Base-by-base conservation (phyloP, 2,329 filamentous ascomycete species). In the Monilinia polystroma region DNA sequence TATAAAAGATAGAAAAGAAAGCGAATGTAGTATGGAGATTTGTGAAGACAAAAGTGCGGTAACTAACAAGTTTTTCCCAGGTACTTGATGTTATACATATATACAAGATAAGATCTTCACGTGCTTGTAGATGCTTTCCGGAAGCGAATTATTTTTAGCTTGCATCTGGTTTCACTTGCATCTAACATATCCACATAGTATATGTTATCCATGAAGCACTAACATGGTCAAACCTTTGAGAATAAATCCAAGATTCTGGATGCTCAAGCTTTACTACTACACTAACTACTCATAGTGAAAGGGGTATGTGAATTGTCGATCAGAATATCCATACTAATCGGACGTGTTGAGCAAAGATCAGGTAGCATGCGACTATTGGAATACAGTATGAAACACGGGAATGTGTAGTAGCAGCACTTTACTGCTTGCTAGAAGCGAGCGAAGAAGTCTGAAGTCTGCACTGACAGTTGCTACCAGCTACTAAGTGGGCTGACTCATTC, bases 291-390 rank as follows among this genome's bases (percentile, higher is more conserved):
- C 20, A n/a, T 60, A 45, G 47, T 49, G 49, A 53, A 35, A 35
- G 20, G n/a, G 20, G 49, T 23, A 20, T 10, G 14, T 38, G n/a
- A 53, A 12, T 26, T 26, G n/a, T 14, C 26, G 45, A 55, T 54
- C 32, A 20, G 35, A 38, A 63, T 51, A 51, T 66, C 23, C 29
- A 54, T 38, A 8, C 51, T 35, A 52, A 63, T 51, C 29, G 51
- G 38, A 41, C 49, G 49, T 41, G 51, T 55, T 26, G 23, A 55
- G 49, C 41, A 54, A 45, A 26, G 20, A 53, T 62, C 26, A 18
- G 47, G 26, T 35, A 41, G 38, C 26, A 63, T 53, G 57, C 54
- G 29, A 66, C 56, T 62, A 66, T 66, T 55, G 64, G 49, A 66
- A 63, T 32, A 45, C 14, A n/a, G 43, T 58, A 29, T 63, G 58